These are phyloP conservation scores for Penicillium sp. DNA, from an alignment of 2,329 filamentous ascomycete genomes.

Conservation along the genomic window DNA sequence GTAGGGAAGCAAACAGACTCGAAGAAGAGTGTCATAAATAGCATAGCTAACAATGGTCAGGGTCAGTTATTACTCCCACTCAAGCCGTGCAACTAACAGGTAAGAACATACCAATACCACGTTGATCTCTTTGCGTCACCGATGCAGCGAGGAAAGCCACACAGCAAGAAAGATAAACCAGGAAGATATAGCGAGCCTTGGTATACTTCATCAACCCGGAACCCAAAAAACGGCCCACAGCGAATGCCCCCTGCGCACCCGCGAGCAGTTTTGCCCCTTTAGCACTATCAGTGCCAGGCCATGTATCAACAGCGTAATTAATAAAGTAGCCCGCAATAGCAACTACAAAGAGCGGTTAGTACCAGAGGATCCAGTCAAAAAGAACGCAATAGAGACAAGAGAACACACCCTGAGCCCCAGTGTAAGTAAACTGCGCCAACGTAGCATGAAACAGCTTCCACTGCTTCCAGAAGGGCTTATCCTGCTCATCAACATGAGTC, in stretches of 20 bases:
- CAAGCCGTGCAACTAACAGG: not conserved
- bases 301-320: conserved; percentile 67
- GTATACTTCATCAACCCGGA: conserved; percentile 65
- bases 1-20: conserved; percentile 82
- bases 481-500: conserved; percentile 55
- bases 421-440: conserved; percentile 76
- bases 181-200: conserved; percentile 68
- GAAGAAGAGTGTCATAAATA: conserved; percentile 73
- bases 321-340: conserved; percentile 64
- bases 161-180: conserved; percentile 64
- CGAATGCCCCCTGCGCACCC: conserved; percentile 71
- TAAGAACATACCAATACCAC: conserved; percentile 42
- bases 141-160: conserved; percentile 59
- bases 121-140: conserved; percentile 50
- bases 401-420: conserved; percentile 64
- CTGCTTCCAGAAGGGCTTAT: conserved; percentile 65
- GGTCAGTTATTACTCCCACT: not conserved
- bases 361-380: conserved; percentile 1
- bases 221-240: conserved; percentile 69
- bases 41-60: conserved; percentile 43
- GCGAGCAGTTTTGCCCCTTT: conserved; percentile 68
- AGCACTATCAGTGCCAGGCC: conserved; percentile 53
- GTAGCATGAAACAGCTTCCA: conserved; percentile 75
- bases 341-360: conserved; percentile 29
- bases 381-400: not conserved